Evolutionary conservation across 202 grass and related monocot species (phyloP), one percentile per base, ranked within the genome.

Genomic region (Carex arenaria): DNA sequence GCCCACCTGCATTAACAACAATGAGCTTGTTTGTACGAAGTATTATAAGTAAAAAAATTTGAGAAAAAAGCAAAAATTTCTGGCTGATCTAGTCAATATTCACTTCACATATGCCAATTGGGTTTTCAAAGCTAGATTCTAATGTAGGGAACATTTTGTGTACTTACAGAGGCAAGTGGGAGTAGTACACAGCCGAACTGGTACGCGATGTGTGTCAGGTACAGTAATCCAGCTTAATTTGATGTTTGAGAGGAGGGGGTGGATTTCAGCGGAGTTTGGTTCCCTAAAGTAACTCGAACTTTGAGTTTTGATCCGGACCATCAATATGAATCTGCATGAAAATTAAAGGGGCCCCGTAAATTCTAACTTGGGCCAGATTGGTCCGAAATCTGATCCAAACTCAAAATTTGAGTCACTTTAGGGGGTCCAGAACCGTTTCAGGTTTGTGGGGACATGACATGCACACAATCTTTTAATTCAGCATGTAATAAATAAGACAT

Each of bases 1-100:
- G 5, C 96, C 96, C 26, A 90, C 93, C 96, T 93, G 91, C 80
- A 53, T 67, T 32, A 9, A 19, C 15, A 62, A 42, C 23, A 32
- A 38, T 55, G 47, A 31, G 47, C 5, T 15, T 28, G 23, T 30
- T 36, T 53, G 42, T 28, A 73, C 45, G 7, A 32, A 67, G 12
- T 17, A 38, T 4, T 36, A 19, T 8, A 42, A 70, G 67, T 70
- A 20, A 69, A 69, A 69, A 69, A 70, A 15, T 45, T 11, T 10
- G 9, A 45, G 10, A 43, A 20, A 22, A 5, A 19, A 5, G 1
- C 1, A 10, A 70, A 43, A 70, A 9, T 17, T 57, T 78, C 52
- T 11, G 31, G 30, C 15, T 13, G 3, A 38, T 78, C 53, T 20
- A 36, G 2, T 36, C 52, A 77, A 36, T 56, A 19, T 56, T 57